These are phyloP conservation scores for Agrocybe praecox DNA, from an alignment of 768 basidiomycete genomes.

Conservation along the genomic window DNA sequence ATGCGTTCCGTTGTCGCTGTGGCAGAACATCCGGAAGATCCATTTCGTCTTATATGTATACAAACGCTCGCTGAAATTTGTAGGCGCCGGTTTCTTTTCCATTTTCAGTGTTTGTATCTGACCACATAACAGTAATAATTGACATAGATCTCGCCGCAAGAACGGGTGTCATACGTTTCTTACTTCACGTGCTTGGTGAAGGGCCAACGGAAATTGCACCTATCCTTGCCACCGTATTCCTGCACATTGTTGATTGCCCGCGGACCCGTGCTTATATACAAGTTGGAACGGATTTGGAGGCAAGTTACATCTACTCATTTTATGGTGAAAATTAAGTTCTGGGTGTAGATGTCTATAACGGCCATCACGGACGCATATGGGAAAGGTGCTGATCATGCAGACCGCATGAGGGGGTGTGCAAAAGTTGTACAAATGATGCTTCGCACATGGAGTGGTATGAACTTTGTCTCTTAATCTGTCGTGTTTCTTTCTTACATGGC, in stretches of 20 bases:
- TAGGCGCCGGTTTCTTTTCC: conserved; percentile 37
- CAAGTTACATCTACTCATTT: conserved; percentile 30
- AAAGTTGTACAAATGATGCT: conserved; percentile 83
- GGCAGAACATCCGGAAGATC: conserved; percentile 91
- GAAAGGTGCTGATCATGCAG: conserved; percentile 75
- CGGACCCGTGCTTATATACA: conserved; percentile 75
- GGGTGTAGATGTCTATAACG: conserved; percentile 73
- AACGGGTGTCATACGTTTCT: conserved; percentile 83
- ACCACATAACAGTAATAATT: conserved; percentile 68
- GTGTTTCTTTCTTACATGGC: not conserved
- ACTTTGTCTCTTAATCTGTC: not conserved
- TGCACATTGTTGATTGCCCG: conserved; percentile 86
- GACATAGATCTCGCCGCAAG: conserved; percentile 82
- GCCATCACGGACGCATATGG: conserved; percentile 94
- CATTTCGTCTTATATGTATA: conserved; percentile 78
- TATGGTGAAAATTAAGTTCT: not conserved
- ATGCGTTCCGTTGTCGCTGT: conserved; percentile 91
- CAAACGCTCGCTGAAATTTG: conserved; percentile 91
- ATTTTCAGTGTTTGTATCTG: not conserved
- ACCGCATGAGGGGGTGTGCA: conserved; percentile 77
- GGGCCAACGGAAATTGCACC: conserved; percentile 84
- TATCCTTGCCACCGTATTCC: conserved; percentile 75
- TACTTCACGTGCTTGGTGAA: conserved; percentile 88
- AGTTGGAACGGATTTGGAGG: conserved; percentile 90
- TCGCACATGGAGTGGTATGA: conserved; percentile 91